phyloP scores from a whole-genome alignment of 2,329 filamentous ascomycete species.

The Grosmannia penicillata region DNA sequence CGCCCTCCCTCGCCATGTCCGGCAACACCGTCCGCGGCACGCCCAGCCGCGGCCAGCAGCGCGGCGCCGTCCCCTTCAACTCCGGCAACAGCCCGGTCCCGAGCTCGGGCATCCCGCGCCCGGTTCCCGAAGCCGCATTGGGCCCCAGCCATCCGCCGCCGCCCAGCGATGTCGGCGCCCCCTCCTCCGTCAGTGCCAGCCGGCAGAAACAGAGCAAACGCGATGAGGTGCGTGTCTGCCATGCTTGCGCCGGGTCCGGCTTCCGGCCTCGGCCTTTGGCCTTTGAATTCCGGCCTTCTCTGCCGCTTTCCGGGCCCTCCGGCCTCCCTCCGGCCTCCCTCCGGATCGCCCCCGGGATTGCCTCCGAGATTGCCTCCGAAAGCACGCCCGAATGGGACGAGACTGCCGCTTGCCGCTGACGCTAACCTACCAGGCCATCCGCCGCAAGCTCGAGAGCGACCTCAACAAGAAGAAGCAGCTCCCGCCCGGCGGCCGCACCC shows the following conservation, averaged over 20 bases:
- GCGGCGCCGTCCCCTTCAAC: slow-evolving; percentile 44
- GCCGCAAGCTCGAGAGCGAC: slow-evolving; percentile 90
- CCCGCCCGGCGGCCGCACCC: slow-evolving; percentile 56
- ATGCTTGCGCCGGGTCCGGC: slow-evolving; percentile 1
- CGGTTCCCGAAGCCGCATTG: slow-evolving; percentile 42
- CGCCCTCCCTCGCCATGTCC: slow-evolving; percentile 29
- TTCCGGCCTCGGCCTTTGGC: not conserved
- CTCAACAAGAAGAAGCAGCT: slow-evolving; percentile 93
- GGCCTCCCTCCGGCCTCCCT: slow-evolving; percentile 6
- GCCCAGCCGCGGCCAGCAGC: slow-evolving; percentile 45
- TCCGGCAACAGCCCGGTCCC: slow-evolving; percentile 44
- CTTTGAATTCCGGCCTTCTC: not conserved
- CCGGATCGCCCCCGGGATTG: too few species aligned
- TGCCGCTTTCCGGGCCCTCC: not conserved
- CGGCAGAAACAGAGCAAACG: slow-evolving; percentile 93
- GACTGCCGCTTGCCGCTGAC: too few species aligned
- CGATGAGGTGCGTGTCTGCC: slow-evolving; percentile 61
- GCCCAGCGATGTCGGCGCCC: slow-evolving; percentile 39
- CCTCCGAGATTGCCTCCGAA: too few species aligned
- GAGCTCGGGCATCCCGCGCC: slow-evolving; percentile 54
- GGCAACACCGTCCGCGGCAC: slow-evolving; percentile 54
- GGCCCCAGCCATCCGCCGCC: slow-evolving; percentile 19
- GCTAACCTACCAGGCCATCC: slow-evolving; percentile 58
- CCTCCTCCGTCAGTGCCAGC: slow-evolving; percentile 75
- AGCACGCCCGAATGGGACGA: too few species aligned